Evolutionary conservation across 176 grass and related monocot species (phyloP).

Genomic region (Saccharum spontaneum): DNA sequence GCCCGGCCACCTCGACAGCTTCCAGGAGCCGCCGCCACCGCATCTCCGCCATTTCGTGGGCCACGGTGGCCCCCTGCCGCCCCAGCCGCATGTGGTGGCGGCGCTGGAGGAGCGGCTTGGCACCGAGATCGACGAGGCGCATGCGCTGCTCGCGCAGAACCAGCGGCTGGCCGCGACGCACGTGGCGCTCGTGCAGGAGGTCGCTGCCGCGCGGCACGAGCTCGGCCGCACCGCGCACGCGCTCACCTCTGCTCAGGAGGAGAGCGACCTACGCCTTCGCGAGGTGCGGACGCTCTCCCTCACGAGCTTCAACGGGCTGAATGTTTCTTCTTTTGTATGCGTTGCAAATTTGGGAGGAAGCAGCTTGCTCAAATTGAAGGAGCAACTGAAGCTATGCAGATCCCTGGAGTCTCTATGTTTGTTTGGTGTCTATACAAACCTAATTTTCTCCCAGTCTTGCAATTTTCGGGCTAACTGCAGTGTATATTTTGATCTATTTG

Average conservation of each 20-base stretch:
- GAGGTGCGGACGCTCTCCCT: constrained; percentile 47
- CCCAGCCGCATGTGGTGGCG: constrained; percentile 42
- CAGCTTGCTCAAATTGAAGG: neutral
- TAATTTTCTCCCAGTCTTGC: neutral
- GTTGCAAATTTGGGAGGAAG: neutral
- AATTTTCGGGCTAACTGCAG: neutral
- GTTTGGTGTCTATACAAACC: constrained; percentile 23
- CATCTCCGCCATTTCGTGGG: constrained; percentile 46
- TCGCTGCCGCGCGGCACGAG: constrained; percentile 69
- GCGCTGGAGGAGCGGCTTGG: constrained; percentile 85
- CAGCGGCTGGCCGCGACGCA: constrained; percentile 95
- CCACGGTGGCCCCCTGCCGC: constrained; percentile 39
- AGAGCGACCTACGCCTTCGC: constrained; percentile 73
- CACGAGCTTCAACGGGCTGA: neutral
- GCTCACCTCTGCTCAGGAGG: constrained; percentile 53
- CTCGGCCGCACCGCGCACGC: constrained; percentile 52
- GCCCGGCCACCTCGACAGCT: neutral
- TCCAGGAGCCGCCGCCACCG: constrained; percentile 33
- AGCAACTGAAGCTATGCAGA: neutral
- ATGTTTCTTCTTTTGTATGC: neutral
- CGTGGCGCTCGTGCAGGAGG: constrained; percentile 93
- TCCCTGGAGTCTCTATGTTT: neutral
- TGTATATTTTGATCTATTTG: neutral
- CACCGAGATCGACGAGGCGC: constrained; percentile 79
- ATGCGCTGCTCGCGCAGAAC: constrained; percentile 73